These are phyloP conservation scores for Pulveroboletus frians DNA, from an alignment of 768 basidiomycete species.

Conservation along the genomic window DNA sequence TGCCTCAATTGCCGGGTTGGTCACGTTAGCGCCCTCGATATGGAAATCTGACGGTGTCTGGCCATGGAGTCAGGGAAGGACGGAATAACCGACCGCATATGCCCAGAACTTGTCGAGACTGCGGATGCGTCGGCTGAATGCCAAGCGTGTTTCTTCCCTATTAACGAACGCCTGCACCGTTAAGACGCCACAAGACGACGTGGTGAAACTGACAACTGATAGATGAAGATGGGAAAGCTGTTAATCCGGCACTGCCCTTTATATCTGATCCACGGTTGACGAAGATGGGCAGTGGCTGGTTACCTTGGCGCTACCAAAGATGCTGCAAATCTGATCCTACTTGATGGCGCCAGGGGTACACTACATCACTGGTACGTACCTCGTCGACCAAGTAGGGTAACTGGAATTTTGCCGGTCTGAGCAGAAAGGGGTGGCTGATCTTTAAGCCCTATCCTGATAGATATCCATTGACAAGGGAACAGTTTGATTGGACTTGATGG, in stretches of 20 bases:
- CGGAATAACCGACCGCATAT: constrained; percentile 33
- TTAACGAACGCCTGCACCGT: constrained; percentile 12
- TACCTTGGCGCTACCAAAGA: constrained; percentile 27
- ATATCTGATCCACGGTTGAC: constrained; percentile 4
- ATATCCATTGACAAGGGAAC: constrained; percentile 24
- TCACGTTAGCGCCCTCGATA: not conserved
- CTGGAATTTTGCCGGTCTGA: not conserved
- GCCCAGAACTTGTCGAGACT: constrained; percentile 31
- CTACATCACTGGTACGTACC: constrained; percentile 31
- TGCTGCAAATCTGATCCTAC: constrained; percentile 32
- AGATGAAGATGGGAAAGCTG: constrained; percentile 11
- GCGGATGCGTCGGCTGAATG: constrained; percentile 22
- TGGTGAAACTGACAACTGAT: constrained; percentile 8
- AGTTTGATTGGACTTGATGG: constrained; percentile 16
- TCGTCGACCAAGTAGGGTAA: constrained; percentile 23
- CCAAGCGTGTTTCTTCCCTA: not conserved
- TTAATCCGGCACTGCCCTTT: constrained; percentile 10
- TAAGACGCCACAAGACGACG: constrained; percentile 9
- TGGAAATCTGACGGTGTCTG: constrained; percentile 9
- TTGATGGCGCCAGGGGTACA: constrained; percentile 31
- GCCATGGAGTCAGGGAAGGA: constrained; percentile 29
- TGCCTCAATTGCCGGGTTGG: constrained; percentile 34
- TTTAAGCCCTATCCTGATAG: not conserved
- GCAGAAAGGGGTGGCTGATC: not conserved
- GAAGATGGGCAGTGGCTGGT: constrained; percentile 14